Base-by-base conservation (phyloP, 140 eudicot genomes). In the Ambrosia hybrid region DNA sequence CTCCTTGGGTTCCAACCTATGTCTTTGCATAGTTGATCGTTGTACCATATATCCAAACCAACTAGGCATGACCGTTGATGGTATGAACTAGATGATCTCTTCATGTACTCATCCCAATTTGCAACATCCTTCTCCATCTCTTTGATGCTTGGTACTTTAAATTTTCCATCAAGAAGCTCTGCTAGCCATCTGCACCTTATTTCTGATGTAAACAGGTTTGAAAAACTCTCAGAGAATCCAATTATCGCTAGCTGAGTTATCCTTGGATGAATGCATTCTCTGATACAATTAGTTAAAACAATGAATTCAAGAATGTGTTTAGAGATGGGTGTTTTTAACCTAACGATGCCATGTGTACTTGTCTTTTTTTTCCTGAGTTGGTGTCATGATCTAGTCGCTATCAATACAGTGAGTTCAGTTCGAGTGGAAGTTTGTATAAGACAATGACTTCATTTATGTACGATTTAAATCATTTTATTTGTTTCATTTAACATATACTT, bases 21-120 rank as follows among this genome's bases (percentile, higher is more conserved):
- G 38, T 89, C 96, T 65, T 86, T 87, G 78, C 94, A 89, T n/a
- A 89, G 61, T 62, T 80, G 91, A 76, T 89, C 96, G 69, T 84
- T 82, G 64, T 81, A 85, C 96, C 96, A 86, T 56, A 89, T 89
- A 58, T 84, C 86, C 57, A 84, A 6, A 34, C 79, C 88, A 11
- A 78, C 73, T 30, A 89, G 15, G 65, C 89, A 87, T 16, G 88
- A 84, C 63, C 86, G 77, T 13, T 79, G 75, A 46, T 78, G 63
- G 53, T 80, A 72, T 62, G 70, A 65, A 13, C 82, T 85, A n/a
- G 85, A 65, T 16, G 73, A 84, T 36, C 51, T 8, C 79, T 89
- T 87, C 85, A 80, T 78, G 80, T 78, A 79, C 5, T 76, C 60
- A 36, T 84, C 87, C 94, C 96, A 87, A 59, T 71, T 51, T 37